Conservation (phyloP, 148 eudicot genomes). For the Limonium bicolor region DNA sequence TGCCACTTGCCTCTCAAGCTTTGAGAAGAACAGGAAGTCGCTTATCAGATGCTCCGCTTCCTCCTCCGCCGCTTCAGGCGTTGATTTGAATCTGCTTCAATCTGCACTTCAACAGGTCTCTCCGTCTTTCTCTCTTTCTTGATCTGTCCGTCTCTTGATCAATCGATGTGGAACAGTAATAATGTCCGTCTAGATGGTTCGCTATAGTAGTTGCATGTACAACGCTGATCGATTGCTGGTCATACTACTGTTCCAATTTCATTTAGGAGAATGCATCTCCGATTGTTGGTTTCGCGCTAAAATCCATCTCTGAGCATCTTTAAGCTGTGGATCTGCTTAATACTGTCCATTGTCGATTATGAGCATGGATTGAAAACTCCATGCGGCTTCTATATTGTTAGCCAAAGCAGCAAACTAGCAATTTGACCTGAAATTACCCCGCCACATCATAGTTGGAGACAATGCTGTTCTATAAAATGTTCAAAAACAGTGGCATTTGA, state of each 20-base stretch:
- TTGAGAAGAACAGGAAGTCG: constrained; percentile 17
- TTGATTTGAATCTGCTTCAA: constrained; percentile 48
- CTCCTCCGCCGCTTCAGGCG: constrained; percentile 47
- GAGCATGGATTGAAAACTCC: too few species aligned
- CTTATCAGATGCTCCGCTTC: constrained; percentile 22
- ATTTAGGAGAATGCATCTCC: not conserved
- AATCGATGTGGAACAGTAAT: not conserved
- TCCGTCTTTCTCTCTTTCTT: constrained; percentile 5
- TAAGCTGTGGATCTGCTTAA: too few species aligned
- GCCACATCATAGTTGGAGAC: too few species aligned
- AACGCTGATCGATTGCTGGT: not conserved
- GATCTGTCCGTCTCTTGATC: not conserved
- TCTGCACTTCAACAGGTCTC: constrained; percentile 61
- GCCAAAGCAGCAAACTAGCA: too few species aligned
- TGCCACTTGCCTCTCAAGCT: constrained; percentile 1
- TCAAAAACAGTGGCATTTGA: too few species aligned
- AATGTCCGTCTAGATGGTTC: not conserved
- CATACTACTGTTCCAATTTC: not conserved
- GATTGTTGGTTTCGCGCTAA: not conserved
- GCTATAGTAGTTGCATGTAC: constrained; percentile 5
- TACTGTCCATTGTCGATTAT: too few species aligned
- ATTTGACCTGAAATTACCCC: too few species aligned
- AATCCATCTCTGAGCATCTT: too few species aligned
- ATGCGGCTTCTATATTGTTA: too few species aligned
- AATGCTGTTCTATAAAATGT: too few species aligned